These are phyloP conservation scores for Stagonosporopsis tanaceti DNA, from an alignment of 2,329 filamentous ascomycete genomes.

Conservation along the genomic window DNA sequence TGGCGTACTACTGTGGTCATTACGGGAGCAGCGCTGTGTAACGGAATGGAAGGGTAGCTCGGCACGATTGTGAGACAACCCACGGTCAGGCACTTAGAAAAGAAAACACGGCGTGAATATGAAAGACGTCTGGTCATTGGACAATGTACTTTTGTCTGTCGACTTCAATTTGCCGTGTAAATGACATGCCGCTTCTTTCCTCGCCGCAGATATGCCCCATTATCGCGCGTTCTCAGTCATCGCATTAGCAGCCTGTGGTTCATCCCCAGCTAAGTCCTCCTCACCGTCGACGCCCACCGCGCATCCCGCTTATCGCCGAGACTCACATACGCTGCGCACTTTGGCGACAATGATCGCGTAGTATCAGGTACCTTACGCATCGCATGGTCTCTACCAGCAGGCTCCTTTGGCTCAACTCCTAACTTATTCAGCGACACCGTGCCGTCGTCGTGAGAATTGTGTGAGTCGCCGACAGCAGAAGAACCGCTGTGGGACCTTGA, in stretches of 20 bases:
- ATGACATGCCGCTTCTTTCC: not conserved
- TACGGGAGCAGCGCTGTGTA: not conserved
- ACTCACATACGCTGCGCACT: not conserved
- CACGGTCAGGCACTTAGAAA: not conserved
- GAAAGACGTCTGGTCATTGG: not conserved
- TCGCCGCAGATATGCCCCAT: not conserved
- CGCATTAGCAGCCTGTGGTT: too few relatives aligned
- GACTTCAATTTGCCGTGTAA: too few relatives aligned
- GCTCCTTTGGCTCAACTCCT: not conserved
- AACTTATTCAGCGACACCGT: not conserved
- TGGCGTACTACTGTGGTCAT: conserved; percentile 8
- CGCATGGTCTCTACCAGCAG: not conserved
- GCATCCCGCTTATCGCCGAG: not conserved
- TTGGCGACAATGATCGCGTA: not conserved
- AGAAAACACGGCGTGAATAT: not conserved
- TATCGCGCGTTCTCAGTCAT: too few relatives aligned
- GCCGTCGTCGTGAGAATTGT: not conserved
- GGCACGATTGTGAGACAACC: not conserved
- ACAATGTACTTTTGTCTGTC: not conserved
- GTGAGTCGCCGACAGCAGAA: not conserved
- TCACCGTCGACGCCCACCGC: not conserved
- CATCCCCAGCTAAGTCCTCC: not conserved
- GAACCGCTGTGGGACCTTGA: not conserved
- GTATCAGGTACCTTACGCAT: conserved; percentile 1
- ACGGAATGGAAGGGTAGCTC: not conserved